These are phyloP conservation scores for Macrophomina phaseolina DNA, from an alignment of 2,329 filamentous ascomycete genomes.

Conservation along the genomic window DNA sequence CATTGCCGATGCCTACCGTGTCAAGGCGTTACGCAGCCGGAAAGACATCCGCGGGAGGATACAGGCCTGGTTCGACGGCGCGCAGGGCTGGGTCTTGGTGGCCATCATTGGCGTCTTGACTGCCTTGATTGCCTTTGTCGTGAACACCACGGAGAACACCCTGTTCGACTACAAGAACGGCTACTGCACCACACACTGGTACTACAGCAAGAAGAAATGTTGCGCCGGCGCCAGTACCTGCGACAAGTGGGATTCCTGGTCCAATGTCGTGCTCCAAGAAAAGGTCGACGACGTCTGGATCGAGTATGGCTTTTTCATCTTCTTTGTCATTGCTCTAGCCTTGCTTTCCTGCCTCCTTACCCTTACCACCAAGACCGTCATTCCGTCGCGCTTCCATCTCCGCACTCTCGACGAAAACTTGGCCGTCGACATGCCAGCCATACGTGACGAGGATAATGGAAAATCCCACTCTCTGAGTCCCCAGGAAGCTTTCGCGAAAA, in stretches of 20 bases:
- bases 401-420: conserved; percentile 93
- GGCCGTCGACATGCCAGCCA: conserved; percentile 61
- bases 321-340: conserved; percentile 73
- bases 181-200: conserved; percentile 76
- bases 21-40: conserved; percentile 79
- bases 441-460: conserved; percentile 48
- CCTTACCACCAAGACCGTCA: conserved; percentile 88
- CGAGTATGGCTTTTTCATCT: conserved; percentile 79
- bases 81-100: conserved; percentile 93
- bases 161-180: conserved; percentile 93
- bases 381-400: conserved; percentile 85
- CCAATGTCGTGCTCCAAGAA: conserved; percentile 61
- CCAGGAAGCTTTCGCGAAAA: conserved; percentile 47
- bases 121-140: conserved; percentile 83
- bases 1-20: conserved; percentile 89
- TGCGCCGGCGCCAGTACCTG: conserved; percentile 63
- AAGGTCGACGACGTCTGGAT: conserved; percentile 61
- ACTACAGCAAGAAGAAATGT: conserved; percentile 72
- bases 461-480: conserved; percentile 48
- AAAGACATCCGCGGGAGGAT: conserved; percentile 86
- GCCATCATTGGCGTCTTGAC: conserved; percentile 87
- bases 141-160: conserved; percentile 83
- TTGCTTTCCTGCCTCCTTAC: conserved; percentile 78
- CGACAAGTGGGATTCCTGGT: conserved; percentile 68
- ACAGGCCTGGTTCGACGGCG: conserved; percentile 77